Percentiles rank a stretch among this genome's conserved stretches.
Conservation (phyloP, 2,329 filamentous ascomycete genomes). For the Clarireedia sp. region DNA sequence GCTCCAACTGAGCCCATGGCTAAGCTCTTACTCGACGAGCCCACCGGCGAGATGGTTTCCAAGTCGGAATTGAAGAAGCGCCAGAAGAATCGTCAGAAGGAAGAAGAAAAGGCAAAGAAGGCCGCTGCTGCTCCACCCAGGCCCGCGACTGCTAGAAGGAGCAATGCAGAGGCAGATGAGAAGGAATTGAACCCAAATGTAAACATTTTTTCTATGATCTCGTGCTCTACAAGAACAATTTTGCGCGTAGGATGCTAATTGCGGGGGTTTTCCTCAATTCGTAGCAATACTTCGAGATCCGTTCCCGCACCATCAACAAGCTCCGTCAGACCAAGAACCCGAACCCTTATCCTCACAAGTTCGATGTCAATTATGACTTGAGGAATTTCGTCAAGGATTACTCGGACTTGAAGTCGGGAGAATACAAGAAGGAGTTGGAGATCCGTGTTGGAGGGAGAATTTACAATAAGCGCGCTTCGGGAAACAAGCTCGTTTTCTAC, state of each 20-base stretch:
- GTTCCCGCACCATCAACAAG: slow-evolving; percentile 72
- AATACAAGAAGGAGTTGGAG: slow-evolving; percentile 66
- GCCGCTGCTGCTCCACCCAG: slow-evolving; percentile 58
- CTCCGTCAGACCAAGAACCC: slow-evolving; percentile 65
- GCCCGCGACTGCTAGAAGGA: slow-evolving; percentile 51
- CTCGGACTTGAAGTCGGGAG: slow-evolving; percentile 77
- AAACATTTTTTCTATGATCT: slow-evolving; percentile 26
- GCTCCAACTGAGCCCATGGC: slow-evolving; percentile 22
- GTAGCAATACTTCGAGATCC: slow-evolving; percentile 93
- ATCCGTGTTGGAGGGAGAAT: slow-evolving; percentile 78
- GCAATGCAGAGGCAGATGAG: slow-evolving; percentile 44
- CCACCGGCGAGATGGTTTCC: slow-evolving; percentile 80
- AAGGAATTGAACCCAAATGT: slow-evolving; percentile 73
- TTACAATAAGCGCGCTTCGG: slow-evolving; percentile 76
- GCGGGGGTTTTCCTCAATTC: slow-evolving; percentile 7
- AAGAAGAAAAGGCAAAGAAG: slow-evolving; percentile 84
- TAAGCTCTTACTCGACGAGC: slow-evolving; percentile 72
- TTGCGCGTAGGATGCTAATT: slow-evolving; percentile 11
- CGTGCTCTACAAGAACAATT: neutral
- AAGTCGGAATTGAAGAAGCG: slow-evolving; percentile 92
- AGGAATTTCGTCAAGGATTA: slow-evolving; percentile 73
- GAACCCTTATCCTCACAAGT: slow-evolving; percentile 90
- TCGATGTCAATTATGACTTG: slow-evolving; percentile 77
- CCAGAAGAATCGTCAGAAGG: slow-evolving; percentile 81
- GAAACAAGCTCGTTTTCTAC: slow-evolving; percentile 86